These are phyloP conservation scores for Miscanthus lutarioriparius DNA, from an alignment of 176 grass and related monocot genomes.

Conservation along the genomic window DNA sequence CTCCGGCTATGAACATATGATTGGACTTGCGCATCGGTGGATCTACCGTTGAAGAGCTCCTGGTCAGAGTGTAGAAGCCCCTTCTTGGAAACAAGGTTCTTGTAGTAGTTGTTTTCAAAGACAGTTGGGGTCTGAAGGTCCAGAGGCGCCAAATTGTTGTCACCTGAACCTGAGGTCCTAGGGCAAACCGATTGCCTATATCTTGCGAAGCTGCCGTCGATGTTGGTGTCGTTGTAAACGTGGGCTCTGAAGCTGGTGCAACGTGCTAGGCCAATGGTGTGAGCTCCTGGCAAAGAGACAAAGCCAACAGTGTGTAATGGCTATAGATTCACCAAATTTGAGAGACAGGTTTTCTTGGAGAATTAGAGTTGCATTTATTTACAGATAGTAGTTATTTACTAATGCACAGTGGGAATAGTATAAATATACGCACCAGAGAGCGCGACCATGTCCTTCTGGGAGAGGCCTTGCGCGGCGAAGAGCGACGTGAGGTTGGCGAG, in stretches of 20 bases:
- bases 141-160: background rate
- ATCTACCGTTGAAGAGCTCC: background rate
- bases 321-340: too few relatives aligned
- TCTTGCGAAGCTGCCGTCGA: background rate
- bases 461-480: slow-evolving; percentile 63
- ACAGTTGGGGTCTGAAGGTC: background rate
- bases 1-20: background rate
- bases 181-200: background rate
- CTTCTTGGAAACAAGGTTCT: background rate
- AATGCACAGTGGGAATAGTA: too few relatives aligned
- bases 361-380: too few relatives aligned
- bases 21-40: background rate
- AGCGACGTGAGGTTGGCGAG: slow-evolving; percentile 59
- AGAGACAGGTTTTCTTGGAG: too few relatives aligned
- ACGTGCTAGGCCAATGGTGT: background rate
- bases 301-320: too few relatives aligned
- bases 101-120: background rate
- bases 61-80: background rate
- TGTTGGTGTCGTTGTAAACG: background rate
- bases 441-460: slow-evolving; percentile 62
- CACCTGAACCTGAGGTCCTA: background rate
- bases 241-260: background rate
- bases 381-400: too few relatives aligned
- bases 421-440: slow-evolving; percentile 49
- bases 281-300: background rate